Conservation (phyloP, 1,284 basidiomycete species). For the Apiotrichum laibachii region DNA sequence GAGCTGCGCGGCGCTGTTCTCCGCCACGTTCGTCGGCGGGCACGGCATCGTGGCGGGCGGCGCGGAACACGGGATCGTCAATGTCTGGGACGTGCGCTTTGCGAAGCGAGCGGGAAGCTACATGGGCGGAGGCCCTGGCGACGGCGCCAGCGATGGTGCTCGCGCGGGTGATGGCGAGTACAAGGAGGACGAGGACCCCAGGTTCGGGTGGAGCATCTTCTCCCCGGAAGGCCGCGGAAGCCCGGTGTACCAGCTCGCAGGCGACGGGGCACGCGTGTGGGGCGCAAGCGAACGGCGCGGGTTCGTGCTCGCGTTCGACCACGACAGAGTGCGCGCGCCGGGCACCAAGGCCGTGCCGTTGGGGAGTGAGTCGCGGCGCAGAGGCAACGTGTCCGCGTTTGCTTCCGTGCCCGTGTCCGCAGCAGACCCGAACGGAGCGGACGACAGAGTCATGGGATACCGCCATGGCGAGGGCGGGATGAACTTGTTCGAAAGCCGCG, state of each 20-base stretch:
- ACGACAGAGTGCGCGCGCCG: background rate
- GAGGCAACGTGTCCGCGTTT: too few relatives aligned
- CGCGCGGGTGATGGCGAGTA: too few relatives aligned
- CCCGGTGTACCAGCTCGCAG: constrained; percentile 47
- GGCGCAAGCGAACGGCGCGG: constrained; percentile 47
- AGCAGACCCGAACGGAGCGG: constrained; percentile 35
- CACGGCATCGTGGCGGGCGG: constrained; percentile 42
- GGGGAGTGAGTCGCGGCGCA: constrained; percentile 27
- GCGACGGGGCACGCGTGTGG: constrained; percentile 49
- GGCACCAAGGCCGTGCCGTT: constrained; percentile 23
- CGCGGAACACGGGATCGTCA: constrained; percentile 44
- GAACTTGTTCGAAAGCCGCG: constrained; percentile 31
- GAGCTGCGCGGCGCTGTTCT: constrained; percentile 47
- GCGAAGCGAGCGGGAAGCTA: background rate
- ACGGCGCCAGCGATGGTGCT: constrained; percentile 8
- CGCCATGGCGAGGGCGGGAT: constrained; percentile 34
- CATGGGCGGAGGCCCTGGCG: too few relatives aligned
- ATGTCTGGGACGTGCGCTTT: constrained; percentile 41
- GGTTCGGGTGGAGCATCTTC: constrained; percentile 43
- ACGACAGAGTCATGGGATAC: constrained; percentile 36
- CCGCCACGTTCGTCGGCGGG: constrained; percentile 36
- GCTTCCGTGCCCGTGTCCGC: too few relatives aligned
- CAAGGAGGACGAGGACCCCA: too few relatives aligned
- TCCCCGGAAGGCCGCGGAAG: constrained; percentile 46
- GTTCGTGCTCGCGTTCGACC: constrained; percentile 48